These are phyloP conservation scores for Striga asiatica DNA, from an alignment of 257 asterid species.

Conservation along the genomic window DNA sequence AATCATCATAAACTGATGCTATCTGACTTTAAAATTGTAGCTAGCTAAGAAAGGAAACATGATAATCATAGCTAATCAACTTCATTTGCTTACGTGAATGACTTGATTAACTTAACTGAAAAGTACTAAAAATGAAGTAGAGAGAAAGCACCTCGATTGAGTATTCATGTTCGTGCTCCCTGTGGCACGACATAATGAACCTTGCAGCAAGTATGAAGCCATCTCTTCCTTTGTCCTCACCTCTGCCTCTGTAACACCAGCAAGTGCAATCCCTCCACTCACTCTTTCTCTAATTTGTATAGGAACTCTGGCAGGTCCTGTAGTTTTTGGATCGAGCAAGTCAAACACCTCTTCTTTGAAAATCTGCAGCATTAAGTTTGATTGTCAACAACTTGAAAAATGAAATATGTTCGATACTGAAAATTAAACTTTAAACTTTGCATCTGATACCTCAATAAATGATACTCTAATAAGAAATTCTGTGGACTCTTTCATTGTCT, in stretches of 20 bases:
- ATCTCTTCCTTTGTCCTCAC: slow-evolving; percentile 85
- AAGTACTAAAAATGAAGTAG: neutral
- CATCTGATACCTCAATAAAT: slow-evolving; percentile 68
- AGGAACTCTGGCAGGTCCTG: slow-evolving; percentile 67
- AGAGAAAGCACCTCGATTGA: slow-evolving; percentile 59
- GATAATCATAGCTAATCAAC: neutral
- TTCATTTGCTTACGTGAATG: no score
- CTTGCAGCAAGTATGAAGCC: slow-evolving; percentile 70
- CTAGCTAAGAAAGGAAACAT: neutral
- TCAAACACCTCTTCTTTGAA: slow-evolving; percentile 97
- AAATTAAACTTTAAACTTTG: neutral
- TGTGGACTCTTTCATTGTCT: slow-evolving; percentile 43
- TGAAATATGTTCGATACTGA: neutral
- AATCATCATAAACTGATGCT: neutral
- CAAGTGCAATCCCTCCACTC: slow-evolving; percentile 81
- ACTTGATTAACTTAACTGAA: neutral
- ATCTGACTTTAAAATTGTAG: neutral
- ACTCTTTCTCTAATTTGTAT: slow-evolving; percentile 86
- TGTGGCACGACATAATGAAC: slow-evolving; percentile 89
- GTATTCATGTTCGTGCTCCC: slow-evolving; percentile 98
- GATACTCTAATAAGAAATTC: slow-evolving; percentile 83
- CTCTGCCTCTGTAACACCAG: slow-evolving; percentile 95
- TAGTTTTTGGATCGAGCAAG: slow-evolving; percentile 48
- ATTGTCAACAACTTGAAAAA: slow-evolving; percentile 1
- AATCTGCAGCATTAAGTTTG: slow-evolving; percentile 37